These are phyloP conservation scores for Protomyces inouyei DNA, from an alignment of 1,139 yeast genomes.

Conservation along the genomic window DNA sequence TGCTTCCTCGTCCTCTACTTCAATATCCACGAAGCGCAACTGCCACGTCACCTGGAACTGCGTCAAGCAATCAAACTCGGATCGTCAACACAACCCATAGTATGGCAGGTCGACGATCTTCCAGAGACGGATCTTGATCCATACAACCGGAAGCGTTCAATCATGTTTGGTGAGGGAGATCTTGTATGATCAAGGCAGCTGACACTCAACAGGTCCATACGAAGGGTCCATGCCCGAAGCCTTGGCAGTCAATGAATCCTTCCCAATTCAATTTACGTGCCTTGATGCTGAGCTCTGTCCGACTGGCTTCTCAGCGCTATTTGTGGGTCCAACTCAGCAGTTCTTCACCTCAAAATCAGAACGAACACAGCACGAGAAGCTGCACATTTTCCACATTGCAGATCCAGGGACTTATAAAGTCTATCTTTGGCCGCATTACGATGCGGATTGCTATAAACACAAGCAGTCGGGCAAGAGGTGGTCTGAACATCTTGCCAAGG, in stretches of 20 bases:
- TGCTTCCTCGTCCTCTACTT: too few relatives aligned
- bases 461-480: neutral
- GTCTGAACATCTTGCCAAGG: neutral
- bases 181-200: too few relatives aligned
- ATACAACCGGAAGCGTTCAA: too few relatives aligned
- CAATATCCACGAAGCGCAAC: too few relatives aligned
- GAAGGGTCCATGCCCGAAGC: neutral
- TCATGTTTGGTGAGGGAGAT: too few relatives aligned
- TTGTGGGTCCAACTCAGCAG: neutral
- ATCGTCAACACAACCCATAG: too few relatives aligned
- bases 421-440: neutral
- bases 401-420: neutral
- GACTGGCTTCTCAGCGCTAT: neutral
- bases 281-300: neutral
- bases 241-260: neutral
- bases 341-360: neutral
- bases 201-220: neutral
- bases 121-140: too few relatives aligned
- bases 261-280: neutral
- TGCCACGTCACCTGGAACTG: too few relatives aligned
- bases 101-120: too few relatives aligned
- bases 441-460: neutral
- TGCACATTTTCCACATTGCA: neutral
- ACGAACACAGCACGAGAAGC: neutral
- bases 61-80: too few relatives aligned